These are phyloP conservation scores for Malus hybrid DNA, from an alignment of 331 rosid species.

Conservation along the genomic window DNA sequence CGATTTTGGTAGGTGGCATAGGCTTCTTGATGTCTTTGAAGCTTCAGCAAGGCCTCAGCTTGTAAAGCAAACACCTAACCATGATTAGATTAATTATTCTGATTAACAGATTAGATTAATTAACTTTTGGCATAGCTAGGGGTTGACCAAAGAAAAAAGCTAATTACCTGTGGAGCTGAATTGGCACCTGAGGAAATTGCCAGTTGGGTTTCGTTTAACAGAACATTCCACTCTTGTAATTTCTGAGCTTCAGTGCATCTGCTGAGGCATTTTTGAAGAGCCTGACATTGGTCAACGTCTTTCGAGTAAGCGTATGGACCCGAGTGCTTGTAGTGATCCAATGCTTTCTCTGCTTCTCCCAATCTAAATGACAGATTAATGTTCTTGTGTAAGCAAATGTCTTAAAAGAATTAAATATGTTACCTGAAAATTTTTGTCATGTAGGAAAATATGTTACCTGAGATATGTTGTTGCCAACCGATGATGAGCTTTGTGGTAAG, in stretches of 20 bases:
- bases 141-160: not conserved
- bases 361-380: slow-evolving; percentile 34
- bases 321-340: slow-evolving; percentile 35
- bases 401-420: not conserved
- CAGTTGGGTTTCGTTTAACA: slow-evolving; percentile 53
- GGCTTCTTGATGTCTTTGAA: slow-evolving; percentile 68
- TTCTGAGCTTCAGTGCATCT: slow-evolving; percentile 55
- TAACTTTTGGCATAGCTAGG: slow-evolving; percentile 3
- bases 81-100: not conserved
- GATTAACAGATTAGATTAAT: not conserved
- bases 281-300: slow-evolving; percentile 39
- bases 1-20: slow-evolving; percentile 40
- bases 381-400: not conserved
- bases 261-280: slow-evolving; percentile 48
- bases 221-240: slow-evolving; percentile 45
- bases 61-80: slow-evolving; percentile 62
- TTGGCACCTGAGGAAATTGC: slow-evolving; percentile 66
- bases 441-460: slow-evolving; percentile 35
- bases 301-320: slow-evolving; percentile 26
- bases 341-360: slow-evolving; percentile 74
- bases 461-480: slow-evolving; percentile 74
- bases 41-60: slow-evolving; percentile 76
- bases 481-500: slow-evolving; percentile 65
- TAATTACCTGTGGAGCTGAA: slow-evolving; percentile 65
- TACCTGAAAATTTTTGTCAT: not conserved